Evolutionary conservation across 139 green algal genomes (phyloP).

Genomic region (Volvox reticuliferus): DNA sequence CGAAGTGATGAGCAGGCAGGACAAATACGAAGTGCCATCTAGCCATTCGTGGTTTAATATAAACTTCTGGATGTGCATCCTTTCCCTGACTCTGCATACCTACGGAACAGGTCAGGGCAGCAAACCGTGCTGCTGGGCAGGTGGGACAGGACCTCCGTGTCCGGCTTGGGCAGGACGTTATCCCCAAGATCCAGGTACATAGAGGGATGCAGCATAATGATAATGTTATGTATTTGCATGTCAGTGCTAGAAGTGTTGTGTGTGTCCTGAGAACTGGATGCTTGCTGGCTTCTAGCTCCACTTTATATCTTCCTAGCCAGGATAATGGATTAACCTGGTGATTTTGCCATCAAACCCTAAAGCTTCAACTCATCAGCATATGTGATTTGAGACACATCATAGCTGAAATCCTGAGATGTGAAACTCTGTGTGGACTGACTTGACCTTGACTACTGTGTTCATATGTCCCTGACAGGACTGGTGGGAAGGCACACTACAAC

Average conservation of each 20-base stretch:
- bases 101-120: constrained; percentile 4
- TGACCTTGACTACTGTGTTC: no score
- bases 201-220: no score
- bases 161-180: constrained; percentile 49
- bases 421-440: no score
- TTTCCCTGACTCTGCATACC: not conserved
- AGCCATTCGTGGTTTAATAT: not conserved
- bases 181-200: constrained; percentile 49
- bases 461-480: constrained; percentile 22
- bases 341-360: no score
- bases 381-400: no score
- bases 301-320: no score
- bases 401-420: no score
- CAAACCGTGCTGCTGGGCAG: constrained; percentile 16
- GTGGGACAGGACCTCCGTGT: constrained; percentile 28
- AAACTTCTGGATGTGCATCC: not conserved
- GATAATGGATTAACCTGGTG: not conserved
- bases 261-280: no score
- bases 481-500: constrained; percentile 30
- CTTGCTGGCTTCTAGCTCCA: no score
- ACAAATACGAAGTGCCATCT: not conserved
- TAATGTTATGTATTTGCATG: no score
- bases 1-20: not conserved
- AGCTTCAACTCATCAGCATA: no score
- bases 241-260: no score